These are phyloP conservation scores for Suillus brevipes DNA, from an alignment of 768 basidiomycete species.

Conservation along the genomic window DNA sequence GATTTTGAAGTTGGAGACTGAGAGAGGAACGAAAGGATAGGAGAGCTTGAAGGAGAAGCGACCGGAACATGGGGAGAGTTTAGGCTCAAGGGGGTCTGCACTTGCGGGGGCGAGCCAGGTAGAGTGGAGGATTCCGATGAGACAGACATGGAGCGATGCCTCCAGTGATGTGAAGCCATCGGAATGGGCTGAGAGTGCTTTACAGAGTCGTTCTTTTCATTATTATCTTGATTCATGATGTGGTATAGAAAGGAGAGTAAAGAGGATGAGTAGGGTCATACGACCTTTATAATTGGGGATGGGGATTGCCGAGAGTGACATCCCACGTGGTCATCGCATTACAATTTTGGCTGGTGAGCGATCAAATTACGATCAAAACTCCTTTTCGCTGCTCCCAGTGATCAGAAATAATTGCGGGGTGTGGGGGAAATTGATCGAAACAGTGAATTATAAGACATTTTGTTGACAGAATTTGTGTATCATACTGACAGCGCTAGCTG, in stretches of 20 bases:
- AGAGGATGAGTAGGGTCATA: not conserved
- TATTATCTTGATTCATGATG: constrained; percentile 20
- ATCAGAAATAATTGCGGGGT: not conserved
- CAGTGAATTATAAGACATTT: no score
- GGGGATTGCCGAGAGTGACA: constrained; percentile 14
- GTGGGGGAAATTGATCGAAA: not conserved
- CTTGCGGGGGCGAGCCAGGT: constrained; percentile 51
- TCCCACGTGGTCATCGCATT: constrained; percentile 13
- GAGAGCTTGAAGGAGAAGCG: constrained; percentile 62
- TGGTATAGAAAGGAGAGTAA: constrained; percentile 8
- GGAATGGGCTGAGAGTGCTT: constrained; percentile 69
- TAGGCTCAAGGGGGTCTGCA: constrained; percentile 49
- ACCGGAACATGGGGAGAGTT: constrained; percentile 44
- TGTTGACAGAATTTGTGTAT: no score
- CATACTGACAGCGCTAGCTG: no score
- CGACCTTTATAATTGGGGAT: constrained; percentile 17
- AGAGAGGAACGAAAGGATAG: constrained; percentile 67
- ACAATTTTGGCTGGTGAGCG: not conserved
- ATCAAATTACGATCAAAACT: constrained; percentile 2
- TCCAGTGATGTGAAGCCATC: constrained; percentile 45
- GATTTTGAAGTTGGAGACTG: constrained; percentile 57
- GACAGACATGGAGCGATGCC: constrained; percentile 61
- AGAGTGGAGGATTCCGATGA: constrained; percentile 62
- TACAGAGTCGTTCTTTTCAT: constrained; percentile 26
- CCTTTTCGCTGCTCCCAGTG: not conserved